Evolutionary conservation across 495 filamentous ascomycete species (phyloP), one percentile per base, ranked within the genome.

Genomic region (Penicillium daleae): DNA sequence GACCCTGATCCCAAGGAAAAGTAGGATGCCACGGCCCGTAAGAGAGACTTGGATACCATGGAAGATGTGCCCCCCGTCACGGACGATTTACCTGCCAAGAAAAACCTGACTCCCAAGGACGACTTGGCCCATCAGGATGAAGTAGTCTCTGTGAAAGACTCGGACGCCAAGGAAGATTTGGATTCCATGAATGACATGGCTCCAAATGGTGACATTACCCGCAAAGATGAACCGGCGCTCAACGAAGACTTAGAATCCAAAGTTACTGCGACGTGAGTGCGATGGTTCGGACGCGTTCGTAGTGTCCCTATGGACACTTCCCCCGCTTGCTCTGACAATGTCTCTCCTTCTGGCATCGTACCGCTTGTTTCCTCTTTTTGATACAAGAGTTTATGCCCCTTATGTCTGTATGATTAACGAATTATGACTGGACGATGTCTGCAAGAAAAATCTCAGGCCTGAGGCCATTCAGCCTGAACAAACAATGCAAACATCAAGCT

Each of bases 401-500:
- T 8, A 54, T 26, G 39, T 15, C 24, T 40, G 21, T 48, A 37
- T 29, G 15, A 29, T 29, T 55, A 26, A 42, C 56, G 54, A 56
- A 40, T 42, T 10, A 56, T 56, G 54, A 56, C 19, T 42, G 19
- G 1, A 17, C 27, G 19, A 8, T 17, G 13, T 29, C 24, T 26
- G 24, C 24, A 9, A 8, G 24, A 29, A 6, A 12, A 27, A n/a
- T 12, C 13, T 50, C 6, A 6, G 15, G 46, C 24, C 46, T 50
- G 3, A 50, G 46, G 46, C 46, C 46, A 27, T 50, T 4, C 2
- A 8, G 7, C 5, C 4, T 21, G 33, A 31, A 51, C 66, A 68
- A 68, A 68, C 66, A 62, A 10, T 68, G 56, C 66, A 68, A 68
- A 68, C 66, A 32, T 26, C 19, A 39, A 61, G 21, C 50, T 63